These are phyloP conservation scores for Nissolia schottii DNA, from an alignment of 306 rosid genomes.

Conservation along the genomic window DNA sequence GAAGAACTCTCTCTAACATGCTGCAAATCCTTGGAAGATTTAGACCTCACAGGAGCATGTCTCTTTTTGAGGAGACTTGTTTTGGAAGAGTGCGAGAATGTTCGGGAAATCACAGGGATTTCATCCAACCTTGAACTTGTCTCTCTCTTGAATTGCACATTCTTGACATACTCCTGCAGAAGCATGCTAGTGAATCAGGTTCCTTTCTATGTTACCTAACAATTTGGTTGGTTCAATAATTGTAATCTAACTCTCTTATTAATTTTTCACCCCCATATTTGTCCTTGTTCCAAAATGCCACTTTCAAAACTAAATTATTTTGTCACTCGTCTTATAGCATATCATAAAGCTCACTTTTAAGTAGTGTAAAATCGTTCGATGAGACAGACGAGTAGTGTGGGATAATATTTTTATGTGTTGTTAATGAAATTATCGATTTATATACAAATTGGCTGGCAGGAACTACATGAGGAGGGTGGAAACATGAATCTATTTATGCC, in stretches of 20 bases:
- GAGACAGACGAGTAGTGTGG: too few relatives aligned
- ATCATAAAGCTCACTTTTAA: too few relatives aligned
- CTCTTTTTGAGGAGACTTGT: background rate
- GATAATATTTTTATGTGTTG: background rate
- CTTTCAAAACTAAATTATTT: too few relatives aligned
- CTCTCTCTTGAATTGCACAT: background rate
- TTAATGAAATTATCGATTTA: background rate
- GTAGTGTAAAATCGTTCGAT: too few relatives aligned
- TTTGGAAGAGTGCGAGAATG: background rate
- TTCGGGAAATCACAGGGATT: too few relatives aligned
- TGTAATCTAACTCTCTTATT: too few relatives aligned
- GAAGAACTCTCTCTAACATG: background rate
- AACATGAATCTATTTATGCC: background rate
- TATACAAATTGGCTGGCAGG: background rate
- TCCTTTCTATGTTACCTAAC: too few relatives aligned
- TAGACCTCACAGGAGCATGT: background rate
- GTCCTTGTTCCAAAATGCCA: too few relatives aligned
- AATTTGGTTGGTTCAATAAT: too few relatives aligned
- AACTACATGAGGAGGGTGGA: background rate
- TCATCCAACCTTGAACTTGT: too few relatives aligned
- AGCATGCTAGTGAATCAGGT: constrained; percentile 17
- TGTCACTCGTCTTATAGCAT: too few relatives aligned
- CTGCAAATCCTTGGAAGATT: background rate
- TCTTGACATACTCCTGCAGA: background rate
- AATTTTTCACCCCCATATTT: too few relatives aligned